Base-by-base conservation (phyloP, 2,329 filamentous ascomycete species). In the Colletotrichum sp. region DNA sequence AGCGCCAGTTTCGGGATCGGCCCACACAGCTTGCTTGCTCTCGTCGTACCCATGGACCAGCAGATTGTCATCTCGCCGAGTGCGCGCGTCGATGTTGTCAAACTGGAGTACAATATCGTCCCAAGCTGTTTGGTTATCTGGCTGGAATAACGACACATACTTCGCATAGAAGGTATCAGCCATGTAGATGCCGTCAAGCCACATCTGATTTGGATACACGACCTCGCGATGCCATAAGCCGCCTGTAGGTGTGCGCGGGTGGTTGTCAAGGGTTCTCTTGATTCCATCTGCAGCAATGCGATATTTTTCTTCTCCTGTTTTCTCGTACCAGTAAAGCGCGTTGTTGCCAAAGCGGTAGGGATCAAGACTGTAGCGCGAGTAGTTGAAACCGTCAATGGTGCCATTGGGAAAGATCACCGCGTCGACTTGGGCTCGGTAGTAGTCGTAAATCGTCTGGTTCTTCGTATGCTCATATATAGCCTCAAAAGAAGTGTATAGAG, bases 171-270 rank as follows among this genome's bases (percentile, higher is more conserved):
- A 88, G 2, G 81, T 82, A 44, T 86, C 85, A 2, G 86, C 86
- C 88, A 89, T 89, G 81, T 85, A 90, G 26, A 89, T 88, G 2
- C 90, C 90, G 78, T 91, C 89, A 0, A 92, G 85, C 90, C 90
- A 91, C 89, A 91, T 91, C 79, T 91, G 88, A 77, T 90, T 86
- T 8, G 84, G 85, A 76, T 90, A 90, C 4, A 83, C 82, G 28
- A 87, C 82, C 21, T 83, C 80, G 3, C 82, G 79, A 78, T 91
- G 90, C 89, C 89, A 91, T 83, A 91, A 89, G 1, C 90, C 90
- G 10, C 90, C 90, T 0, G 84, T 80, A 0, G 86, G 81, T 0
- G 87, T 92, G 16, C 90, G 85, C 7, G 88, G 88, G 75, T 89
- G 88, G 39, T 84, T 81, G 76, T 90, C 81, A 8, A 91, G 79